Conservation (phyloP, 768 basidiomycete species). For the Suillus subluteus region DNA sequence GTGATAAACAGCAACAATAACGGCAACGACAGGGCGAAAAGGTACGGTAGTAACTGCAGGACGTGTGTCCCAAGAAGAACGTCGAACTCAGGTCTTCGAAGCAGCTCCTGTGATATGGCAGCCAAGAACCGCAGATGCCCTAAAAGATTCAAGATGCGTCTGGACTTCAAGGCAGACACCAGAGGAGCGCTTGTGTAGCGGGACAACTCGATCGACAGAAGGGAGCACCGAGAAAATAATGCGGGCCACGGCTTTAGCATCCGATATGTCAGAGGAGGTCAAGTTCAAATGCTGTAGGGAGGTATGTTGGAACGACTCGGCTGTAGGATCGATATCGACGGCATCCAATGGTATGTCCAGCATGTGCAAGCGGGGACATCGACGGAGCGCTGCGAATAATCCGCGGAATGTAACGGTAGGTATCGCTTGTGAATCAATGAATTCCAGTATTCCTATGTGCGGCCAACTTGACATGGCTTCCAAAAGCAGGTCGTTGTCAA, state of each 20-base stretch:
- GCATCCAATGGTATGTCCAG: neutral
- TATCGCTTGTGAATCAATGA: neutral
- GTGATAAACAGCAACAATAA: neutral
- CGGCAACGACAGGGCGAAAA: neutral
- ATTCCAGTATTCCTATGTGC: neutral
- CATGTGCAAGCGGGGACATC: neutral
- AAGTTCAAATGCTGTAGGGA: neutral
- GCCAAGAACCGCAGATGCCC: neutral
- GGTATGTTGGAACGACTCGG: neutral
- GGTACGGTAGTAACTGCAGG: neutral
- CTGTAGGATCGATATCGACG: neutral
- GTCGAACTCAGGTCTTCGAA: neutral
- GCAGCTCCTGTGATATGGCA: neutral
- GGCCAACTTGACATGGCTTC: constrained; percentile 6
- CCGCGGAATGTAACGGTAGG: constrained; percentile 1
- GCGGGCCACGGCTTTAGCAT: neutral
- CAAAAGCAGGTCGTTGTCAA: neutral
- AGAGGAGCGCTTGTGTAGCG: neutral
- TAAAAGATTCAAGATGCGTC: neutral
- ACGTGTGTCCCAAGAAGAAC: neutral
- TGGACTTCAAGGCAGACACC: neutral
- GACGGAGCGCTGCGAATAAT: neutral
- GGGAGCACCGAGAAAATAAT: neutral
- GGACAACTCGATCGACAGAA: neutral
- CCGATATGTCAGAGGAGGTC: neutral